Conservation (phyloP, 2,329 filamentous ascomycete species). For the Nemania diffusa region DNA sequence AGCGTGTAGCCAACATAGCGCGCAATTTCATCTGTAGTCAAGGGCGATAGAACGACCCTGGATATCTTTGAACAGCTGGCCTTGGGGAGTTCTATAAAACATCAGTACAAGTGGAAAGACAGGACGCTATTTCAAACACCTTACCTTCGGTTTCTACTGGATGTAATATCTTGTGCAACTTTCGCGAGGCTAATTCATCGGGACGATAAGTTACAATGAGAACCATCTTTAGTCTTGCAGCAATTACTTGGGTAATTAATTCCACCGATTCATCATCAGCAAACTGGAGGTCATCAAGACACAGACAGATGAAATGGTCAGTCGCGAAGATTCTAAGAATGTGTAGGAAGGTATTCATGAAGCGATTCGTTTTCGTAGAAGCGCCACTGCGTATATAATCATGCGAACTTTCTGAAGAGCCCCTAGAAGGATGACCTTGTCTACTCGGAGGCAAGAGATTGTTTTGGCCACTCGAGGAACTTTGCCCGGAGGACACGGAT, state of each 20-base stretch:
- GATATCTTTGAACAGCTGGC: constrained; percentile 69
- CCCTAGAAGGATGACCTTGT: constrained; percentile 62
- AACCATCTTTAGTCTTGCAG: constrained; percentile 81
- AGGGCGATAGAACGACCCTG: constrained; percentile 75
- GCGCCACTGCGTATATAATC: constrained; percentile 69
- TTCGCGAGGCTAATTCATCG: constrained; percentile 69
- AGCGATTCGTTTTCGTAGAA: constrained; percentile 73
- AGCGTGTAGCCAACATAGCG: constrained; percentile 86
- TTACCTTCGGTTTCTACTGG: constrained; percentile 65
- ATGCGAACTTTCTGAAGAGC: constrained; percentile 63
- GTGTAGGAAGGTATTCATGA: constrained; percentile 90
- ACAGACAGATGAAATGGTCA: constrained; percentile 88
- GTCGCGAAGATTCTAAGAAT: constrained; percentile 83
- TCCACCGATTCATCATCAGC: constrained; percentile 89
- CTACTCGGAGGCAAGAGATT: constrained; percentile 52
- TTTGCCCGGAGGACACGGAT: constrained; percentile 52
- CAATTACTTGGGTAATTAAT: constrained; percentile 82
- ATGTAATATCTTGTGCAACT: constrained; percentile 64
- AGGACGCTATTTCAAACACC: neutral
- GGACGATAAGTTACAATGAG: constrained; percentile 81
- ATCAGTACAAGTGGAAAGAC: constrained; percentile 25
- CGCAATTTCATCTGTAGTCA: constrained; percentile 82
- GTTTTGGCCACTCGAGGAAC: constrained; percentile 46
- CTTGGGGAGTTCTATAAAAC: constrained; percentile 54
- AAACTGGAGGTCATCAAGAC: constrained; percentile 89